Evolutionary conservation across 352 stramenopile species (phyloP), one percentile per base, ranked within the genome.

Genomic region (Hyaloperonospora brassicae): DNA sequence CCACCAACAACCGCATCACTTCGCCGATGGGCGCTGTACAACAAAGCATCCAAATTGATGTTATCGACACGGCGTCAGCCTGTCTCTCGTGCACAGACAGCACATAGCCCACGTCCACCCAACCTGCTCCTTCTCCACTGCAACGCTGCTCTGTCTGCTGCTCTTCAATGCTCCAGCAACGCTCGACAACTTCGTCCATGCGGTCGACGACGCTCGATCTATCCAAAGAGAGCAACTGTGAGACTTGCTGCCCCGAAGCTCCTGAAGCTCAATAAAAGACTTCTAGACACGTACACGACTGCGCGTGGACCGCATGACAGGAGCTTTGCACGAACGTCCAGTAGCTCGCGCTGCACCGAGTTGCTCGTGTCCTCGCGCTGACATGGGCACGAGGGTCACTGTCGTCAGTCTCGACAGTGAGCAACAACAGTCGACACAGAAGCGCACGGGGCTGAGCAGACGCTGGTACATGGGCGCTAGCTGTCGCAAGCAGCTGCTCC

Each of bases 1-100:
- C 73, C 10, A 86, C 50, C 8, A 89, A 49, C n/a, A 89, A 54
- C 5, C 67, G 76, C 62, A 89, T 55, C 13, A 69, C 50, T 40
- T 59, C 71, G 60, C 35, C 49, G 40, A 66, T 61, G 43, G n/a
- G 45, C 44, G 53, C 58, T 64, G 55, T n/a, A 43, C 17, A 17
- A 17, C 17, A 17, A 17, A 17, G 17, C 17, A 25, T 8, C 7
- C 13, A 44, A 34, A 4, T 8, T 9, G 27, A 34, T 9, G 27
- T 9, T 34, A 34, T 34, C 27, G 4, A 34, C 27, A 4, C 27
- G 27, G 8, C 27, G 27, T 34, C 27, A 34, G 27, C 27, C 27
- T 9, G 27, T 34, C 27, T 44, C 22, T 44, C 39, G 22, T 7
- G 10, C 11, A 2, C 5, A n/a, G 6, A 49, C 43, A 1, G 11